Evolutionary conservation across 2,329 filamentous ascomycete species (phyloP).

Genomic region (Hirsutella thompsonii): DNA sequence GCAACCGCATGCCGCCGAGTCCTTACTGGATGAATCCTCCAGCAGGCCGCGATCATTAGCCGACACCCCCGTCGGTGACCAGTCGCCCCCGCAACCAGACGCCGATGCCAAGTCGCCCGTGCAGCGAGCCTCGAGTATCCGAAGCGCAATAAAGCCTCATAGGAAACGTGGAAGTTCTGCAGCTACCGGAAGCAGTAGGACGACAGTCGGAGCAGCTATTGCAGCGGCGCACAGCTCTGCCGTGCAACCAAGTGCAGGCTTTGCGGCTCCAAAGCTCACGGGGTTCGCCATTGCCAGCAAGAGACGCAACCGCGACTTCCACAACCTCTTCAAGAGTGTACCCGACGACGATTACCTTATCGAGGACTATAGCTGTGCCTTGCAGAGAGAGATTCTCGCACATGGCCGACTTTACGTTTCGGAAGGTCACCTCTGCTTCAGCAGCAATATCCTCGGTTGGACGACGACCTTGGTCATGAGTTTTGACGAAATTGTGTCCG

Average conservation of each 20-base stretch:
- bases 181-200: constrained; percentile 41
- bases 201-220: constrained; percentile 53
- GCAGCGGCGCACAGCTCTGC: constrained; percentile 57
- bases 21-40: constrained; percentile 19
- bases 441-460: constrained; percentile 97
- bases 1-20: constrained; percentile 13
- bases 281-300: constrained; percentile 95
- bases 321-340: constrained; percentile 86
- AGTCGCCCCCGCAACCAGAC: constrained; percentile 50
- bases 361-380: constrained; percentile 92
- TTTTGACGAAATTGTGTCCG: constrained; percentile 93
- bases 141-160: constrained; percentile 46
- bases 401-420: constrained; percentile 93
- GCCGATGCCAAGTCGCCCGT: constrained; percentile 49
- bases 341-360: constrained; percentile 97
- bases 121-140: constrained; percentile 53
- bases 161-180: constrained; percentile 76
- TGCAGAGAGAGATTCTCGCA: constrained; percentile 89
- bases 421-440: constrained; percentile 95
- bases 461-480: constrained; percentile 94
- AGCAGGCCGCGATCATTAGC: constrained; percentile 36
- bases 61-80: constrained; percentile 39
- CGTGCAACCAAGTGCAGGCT: constrained; percentile 45
- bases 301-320: constrained; percentile 92
- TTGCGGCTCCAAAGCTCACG: constrained; percentile 63